These are phyloP conservation scores for Cucumis cinereus DNA, from an alignment of 306 rosid species.

Conservation along the genomic window DNA sequence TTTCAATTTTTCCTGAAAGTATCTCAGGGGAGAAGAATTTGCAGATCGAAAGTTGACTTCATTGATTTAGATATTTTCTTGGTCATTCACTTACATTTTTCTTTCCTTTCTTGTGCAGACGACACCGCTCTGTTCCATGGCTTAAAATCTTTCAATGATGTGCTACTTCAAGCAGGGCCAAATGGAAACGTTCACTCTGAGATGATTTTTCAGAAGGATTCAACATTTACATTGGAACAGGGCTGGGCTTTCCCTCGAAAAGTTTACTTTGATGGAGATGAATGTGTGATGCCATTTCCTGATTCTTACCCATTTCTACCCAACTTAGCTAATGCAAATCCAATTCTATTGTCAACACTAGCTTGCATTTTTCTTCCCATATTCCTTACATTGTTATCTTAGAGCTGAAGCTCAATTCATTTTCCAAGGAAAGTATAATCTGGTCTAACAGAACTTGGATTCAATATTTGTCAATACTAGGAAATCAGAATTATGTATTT, in stretches of 20 bases:
- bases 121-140: slow-evolving; percentile 92
- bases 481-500: background rate
- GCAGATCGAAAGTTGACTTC: background rate
- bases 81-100: background rate
- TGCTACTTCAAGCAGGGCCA: slow-evolving; percentile 79
- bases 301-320: slow-evolving; percentile 72
- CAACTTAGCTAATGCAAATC: slow-evolving; percentile 35
- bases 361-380: slow-evolving; percentile 19
- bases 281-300: slow-evolving; percentile 80
- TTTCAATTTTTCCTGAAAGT: too few relatives aligned
- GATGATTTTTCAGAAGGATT: slow-evolving; percentile 61
- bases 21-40: background rate
- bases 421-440: background rate
- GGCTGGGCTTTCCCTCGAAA: slow-evolving; percentile 92
- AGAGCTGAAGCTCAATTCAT: background rate
- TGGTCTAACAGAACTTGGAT: background rate
- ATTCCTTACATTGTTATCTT: slow-evolving; percentile 16
- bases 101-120: slow-evolving; percentile 30
- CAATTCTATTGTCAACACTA: slow-evolving; percentile 7
- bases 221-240: slow-evolving; percentile 57
- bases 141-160: slow-evolving; percentile 64
- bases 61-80: background rate
- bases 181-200: slow-evolving; percentile 72
- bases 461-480: background rate
- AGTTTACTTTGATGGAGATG: slow-evolving; percentile 82